Evolutionary conservation across 371 early-diverging fungal genomes (phyloP).

Genomic region (Mycotypha africana): DNA sequence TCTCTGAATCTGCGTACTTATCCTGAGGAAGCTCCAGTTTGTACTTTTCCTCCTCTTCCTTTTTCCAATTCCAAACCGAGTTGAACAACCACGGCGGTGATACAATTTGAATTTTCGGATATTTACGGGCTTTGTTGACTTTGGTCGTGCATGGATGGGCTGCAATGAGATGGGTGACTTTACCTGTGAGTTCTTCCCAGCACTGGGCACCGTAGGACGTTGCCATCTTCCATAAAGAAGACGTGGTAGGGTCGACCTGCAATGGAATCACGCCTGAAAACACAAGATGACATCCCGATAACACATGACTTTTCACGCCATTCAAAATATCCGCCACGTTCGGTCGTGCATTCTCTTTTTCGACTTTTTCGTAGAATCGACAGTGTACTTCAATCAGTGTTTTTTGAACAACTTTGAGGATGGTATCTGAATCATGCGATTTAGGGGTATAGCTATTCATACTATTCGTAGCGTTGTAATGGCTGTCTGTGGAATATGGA

Average conservation of each 20-base stretch:
- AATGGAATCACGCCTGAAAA: slow-evolving; percentile 60
- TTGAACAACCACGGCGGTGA: slow-evolving; percentile 59
- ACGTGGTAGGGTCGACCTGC: slow-evolving; percentile 30
- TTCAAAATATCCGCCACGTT: slow-evolving; percentile 43
- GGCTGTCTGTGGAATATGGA: too few species aligned
- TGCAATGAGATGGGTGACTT: slow-evolving; percentile 76
- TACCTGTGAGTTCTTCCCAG: slow-evolving; percentile 38
- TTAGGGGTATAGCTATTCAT: slow-evolving; percentile 13
- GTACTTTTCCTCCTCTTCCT: slow-evolving; percentile 48
- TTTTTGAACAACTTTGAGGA: slow-evolving; percentile 24
- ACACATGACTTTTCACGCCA: slow-evolving; percentile 35
- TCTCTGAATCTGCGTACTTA: slow-evolving; percentile 14
- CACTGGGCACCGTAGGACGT: slow-evolving; percentile 67
- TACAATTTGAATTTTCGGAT: slow-evolving; percentile 43
- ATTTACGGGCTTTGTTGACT: slow-evolving; percentile 46
- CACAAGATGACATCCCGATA: slow-evolving; percentile 39
- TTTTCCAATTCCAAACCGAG: slow-evolving; percentile 49
- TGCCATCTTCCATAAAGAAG: slow-evolving; percentile 69
- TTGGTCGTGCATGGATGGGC: slow-evolving; percentile 64
- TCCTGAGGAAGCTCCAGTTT: slow-evolving; percentile 14
- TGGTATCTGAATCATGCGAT: slow-evolving; percentile 28
- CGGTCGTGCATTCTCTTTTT: slow-evolving; percentile 4
- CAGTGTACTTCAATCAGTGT: slow-evolving; percentile 35
- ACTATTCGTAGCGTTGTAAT: too few species aligned
- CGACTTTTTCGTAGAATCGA: slow-evolving; percentile 29